Conservation (phyloP, 73 alveolate genomes). For the Paramecium pentaurelia region DNA sequence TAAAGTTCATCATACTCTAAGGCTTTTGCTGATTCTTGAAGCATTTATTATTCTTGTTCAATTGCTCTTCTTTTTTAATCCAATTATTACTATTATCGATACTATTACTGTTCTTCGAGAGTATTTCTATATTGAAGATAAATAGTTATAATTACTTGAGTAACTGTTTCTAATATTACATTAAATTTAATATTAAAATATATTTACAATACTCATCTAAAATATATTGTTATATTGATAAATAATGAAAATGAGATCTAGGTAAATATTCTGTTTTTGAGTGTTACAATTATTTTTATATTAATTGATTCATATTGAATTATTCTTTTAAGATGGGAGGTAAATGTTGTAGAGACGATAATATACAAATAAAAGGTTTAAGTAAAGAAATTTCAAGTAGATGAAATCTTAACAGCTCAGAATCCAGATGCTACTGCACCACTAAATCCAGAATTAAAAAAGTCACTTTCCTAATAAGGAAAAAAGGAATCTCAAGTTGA, state of each 20-base stretch:
- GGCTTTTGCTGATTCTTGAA: neutral
- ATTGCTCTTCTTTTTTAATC: neutral
- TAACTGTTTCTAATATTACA: constrained; percentile 24
- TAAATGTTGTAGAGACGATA: constrained; percentile 2
- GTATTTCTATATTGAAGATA: neutral
- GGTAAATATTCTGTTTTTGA: neutral
- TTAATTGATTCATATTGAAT: neutral
- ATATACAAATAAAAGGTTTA: neutral
- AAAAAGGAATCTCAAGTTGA: neutral
- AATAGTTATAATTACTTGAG: neutral
- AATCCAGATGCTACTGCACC: neutral
- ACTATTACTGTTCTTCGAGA: neutral
- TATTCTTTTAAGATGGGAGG: neutral
- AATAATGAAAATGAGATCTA: neutral
- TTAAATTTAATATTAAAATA: neutral
- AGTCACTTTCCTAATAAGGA: neutral
- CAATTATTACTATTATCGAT: neutral
- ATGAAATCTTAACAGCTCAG: neutral
- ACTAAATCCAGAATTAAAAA: neutral
- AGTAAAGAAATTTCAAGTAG: neutral
- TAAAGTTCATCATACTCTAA: constrained; percentile 4
- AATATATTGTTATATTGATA: neutral
- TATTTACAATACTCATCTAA: neutral
- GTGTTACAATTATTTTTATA: neutral
- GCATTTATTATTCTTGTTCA: neutral